Percentiles rank a stretch among this genome's conserved stretches.
Conservation (phyloP, 306 rosid genomes). For the Purshia tridentata region DNA sequence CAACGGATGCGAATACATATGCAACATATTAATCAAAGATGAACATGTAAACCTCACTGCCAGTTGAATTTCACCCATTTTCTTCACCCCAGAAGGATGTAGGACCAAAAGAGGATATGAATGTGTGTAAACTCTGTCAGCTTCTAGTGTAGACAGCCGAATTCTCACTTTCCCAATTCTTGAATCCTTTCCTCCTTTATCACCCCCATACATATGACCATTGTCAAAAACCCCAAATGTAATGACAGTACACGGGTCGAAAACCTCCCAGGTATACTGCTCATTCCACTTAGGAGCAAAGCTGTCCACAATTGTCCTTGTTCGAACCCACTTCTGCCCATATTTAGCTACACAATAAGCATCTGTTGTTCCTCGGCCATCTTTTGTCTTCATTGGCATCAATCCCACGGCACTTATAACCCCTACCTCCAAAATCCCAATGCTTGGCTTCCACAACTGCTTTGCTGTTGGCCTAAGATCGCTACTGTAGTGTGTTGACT, state of each 20-base stretch:
- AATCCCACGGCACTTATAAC: conserved; percentile 72
- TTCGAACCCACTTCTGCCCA: conserved; percentile 89
- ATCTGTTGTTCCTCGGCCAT: conserved; percentile 67
- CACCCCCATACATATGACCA: conserved; percentile 63
- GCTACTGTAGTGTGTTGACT: conserved; percentile 85
- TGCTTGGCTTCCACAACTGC: conserved; percentile 75
- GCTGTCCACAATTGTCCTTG: conserved; percentile 72
- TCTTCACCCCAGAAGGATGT: conserved; percentile 82
- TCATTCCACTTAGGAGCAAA: conserved; percentile 80
- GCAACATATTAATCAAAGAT: conserved; percentile 71
- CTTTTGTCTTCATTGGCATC: conserved; percentile 85
- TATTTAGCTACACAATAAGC: conserved; percentile 88
- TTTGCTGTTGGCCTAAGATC: conserved; percentile 95
- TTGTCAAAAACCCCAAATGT: conserved; percentile 83
- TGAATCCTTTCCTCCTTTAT: conserved; percentile 62
- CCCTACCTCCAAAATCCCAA: conserved; percentile 83
- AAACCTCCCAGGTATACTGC: conserved; percentile 94
- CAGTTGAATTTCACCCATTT: conserved; percentile 81
- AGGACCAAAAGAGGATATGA: conserved; percentile 77
- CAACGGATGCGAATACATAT: conserved; percentile 71
- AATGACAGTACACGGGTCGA: conserved; percentile 73
- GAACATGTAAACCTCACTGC: conserved; percentile 82
- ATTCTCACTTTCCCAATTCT: conserved; percentile 85
- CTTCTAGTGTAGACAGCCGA: conserved; percentile 80
- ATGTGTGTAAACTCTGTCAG: conserved; percentile 81